Evolutionary conservation across 2,329 filamentous ascomycete genomes (phyloP).

Genomic region (Cladosporium sp.): DNA sequence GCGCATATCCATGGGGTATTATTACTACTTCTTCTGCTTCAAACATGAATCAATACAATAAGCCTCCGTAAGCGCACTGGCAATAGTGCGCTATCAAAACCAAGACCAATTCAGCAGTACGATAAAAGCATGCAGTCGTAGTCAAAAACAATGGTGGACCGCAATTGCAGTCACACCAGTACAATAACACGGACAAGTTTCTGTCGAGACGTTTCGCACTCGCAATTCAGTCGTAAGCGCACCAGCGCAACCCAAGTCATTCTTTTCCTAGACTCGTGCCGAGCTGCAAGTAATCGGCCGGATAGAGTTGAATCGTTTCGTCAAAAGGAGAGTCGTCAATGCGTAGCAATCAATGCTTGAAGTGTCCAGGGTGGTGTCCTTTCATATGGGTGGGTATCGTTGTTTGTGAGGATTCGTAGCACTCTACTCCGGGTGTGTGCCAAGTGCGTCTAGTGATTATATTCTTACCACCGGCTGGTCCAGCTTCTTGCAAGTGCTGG

Average conservation of each 20-base stretch:
- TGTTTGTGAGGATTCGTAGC: not conserved
- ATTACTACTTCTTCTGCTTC: not conserved
- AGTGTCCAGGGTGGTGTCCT: not conserved
- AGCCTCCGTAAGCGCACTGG: not conserved
- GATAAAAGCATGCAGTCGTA: not conserved
- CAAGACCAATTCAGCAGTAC: not conserved
- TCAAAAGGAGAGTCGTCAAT: slow-evolving; percentile 2
- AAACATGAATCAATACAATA: not conserved
- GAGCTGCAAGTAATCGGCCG: not conserved
- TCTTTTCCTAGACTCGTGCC: not conserved
- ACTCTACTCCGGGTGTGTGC: not conserved
- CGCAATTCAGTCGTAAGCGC: not conserved
- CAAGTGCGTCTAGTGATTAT: not conserved
- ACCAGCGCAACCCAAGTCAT: not conserved
- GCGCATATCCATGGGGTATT: not conserved
- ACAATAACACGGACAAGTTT: not conserved
- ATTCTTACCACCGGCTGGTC: slow-evolving; percentile 28
- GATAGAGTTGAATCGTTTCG: not conserved
- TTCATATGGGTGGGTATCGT: not conserved
- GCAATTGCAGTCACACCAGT: not conserved
- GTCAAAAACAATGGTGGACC: not conserved
- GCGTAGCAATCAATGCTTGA: slow-evolving; percentile 1
- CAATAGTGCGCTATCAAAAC: not conserved
- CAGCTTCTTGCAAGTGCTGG: slow-evolving; percentile 26
- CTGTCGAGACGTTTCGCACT: not conserved